Percentiles rank a stretch among this genome's conserved stretches.
Conservation (phyloP, 345 rosid genomes). For the Toxicodendron radicans region DNA sequence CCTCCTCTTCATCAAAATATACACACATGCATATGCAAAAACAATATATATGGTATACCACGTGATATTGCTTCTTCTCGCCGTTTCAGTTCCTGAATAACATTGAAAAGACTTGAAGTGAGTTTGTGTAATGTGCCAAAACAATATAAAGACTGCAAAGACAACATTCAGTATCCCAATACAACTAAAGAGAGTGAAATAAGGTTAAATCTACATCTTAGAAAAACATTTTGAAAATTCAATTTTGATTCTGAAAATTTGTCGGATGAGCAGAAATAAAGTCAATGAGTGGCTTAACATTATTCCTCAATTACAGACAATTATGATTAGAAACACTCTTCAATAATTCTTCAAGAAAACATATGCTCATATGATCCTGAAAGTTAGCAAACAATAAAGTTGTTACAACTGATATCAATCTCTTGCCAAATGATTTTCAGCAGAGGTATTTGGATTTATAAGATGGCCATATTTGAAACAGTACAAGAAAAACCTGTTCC, state of each 20-base stretch:
- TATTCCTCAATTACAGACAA: neutral
- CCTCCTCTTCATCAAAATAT: conserved; percentile 13
- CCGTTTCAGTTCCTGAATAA: conserved; percentile 74
- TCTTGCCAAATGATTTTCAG: neutral
- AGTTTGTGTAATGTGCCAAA: conserved; percentile 3
- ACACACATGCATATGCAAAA: neutral
- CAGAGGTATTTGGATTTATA: neutral
- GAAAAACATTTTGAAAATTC: neutral
- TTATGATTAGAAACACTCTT: neutral
- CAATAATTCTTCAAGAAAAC: neutral
- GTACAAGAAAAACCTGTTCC: conserved; percentile 65
- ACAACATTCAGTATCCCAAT: neutral
- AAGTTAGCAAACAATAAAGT: neutral
- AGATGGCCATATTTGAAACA: neutral
- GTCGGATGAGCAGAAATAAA: neutral
- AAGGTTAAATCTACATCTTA: neutral
- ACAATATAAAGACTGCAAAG: neutral
- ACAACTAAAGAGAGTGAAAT: neutral
- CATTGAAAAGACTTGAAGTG: conserved; percentile 13
- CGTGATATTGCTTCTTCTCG: conserved; percentile 80
- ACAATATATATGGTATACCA: conserved; percentile 34
- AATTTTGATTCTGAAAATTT: neutral
- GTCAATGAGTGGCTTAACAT: neutral
- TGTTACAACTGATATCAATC: neutral
- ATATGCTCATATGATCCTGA: conserved; percentile 2